These are phyloP conservation scores for Galerina marginata DNA, from an alignment of 768 basidiomycete genomes.

Conservation along the genomic window DNA sequence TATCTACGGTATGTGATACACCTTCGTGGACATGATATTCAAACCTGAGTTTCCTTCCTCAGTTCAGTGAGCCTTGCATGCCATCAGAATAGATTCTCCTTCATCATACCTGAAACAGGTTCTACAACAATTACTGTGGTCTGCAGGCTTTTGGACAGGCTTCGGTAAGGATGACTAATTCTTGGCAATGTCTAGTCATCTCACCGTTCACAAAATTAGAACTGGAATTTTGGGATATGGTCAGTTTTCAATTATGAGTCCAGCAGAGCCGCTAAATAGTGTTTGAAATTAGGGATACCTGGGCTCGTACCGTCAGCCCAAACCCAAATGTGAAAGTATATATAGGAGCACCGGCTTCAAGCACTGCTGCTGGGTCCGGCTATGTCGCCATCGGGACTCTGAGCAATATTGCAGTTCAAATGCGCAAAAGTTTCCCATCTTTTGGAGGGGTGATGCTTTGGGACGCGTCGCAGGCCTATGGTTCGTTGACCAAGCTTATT, in stretches of 20 bases:
- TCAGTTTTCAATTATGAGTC: slow-evolving; percentile 22
- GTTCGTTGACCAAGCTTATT: slow-evolving; percentile 39
- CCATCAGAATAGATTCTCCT: not conserved
- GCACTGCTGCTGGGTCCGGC: slow-evolving; percentile 61
- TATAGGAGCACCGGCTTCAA: slow-evolving; percentile 67
- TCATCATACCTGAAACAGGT: slow-evolving; percentile 41
- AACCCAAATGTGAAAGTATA: slow-evolving; percentile 69
- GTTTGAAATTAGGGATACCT: slow-evolving; percentile 54
- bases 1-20: slow-evolving; percentile 53
- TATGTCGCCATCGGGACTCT: slow-evolving; percentile 57
- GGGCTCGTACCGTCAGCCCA: slow-evolving; percentile 62
- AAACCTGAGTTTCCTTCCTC: not conserved
- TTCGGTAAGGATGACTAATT: slow-evolving; percentile 46
- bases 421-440: slow-evolving; percentile 62
- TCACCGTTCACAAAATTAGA: slow-evolving; percentile 28
- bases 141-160: slow-evolving; percentile 51
- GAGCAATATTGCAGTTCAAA: slow-evolving; percentile 50
- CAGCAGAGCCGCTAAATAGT: not conserved
- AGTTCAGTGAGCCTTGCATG: slow-evolving; percentile 39
- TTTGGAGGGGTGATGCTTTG: slow-evolving; percentile 70
- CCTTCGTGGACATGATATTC: not conserved
- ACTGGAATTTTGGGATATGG: slow-evolving; percentile 70
- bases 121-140: slow-evolving; percentile 62
- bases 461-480: slow-evolving; percentile 54
- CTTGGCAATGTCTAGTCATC: not conserved